Percentiles rank a stretch among this genome's conserved stretches.
Conservation (phyloP, 495 filamentous ascomycete species). For the Tetracladium setigerum region DNA sequence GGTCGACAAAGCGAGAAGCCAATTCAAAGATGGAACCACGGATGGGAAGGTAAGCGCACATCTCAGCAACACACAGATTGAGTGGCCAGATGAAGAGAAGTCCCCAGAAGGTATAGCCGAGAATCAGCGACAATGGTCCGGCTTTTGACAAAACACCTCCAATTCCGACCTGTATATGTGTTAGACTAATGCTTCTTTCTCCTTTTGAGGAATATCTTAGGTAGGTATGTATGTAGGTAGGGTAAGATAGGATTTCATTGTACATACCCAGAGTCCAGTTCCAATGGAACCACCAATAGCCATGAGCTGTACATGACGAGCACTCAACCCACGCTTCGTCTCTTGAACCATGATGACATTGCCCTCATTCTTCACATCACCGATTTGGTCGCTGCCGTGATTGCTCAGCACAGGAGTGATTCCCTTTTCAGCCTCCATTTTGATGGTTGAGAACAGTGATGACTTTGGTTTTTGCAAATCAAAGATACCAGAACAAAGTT, state of each 20-base stretch:
- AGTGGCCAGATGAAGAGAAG: slow-evolving; percentile 15
- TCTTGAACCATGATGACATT: slow-evolving; percentile 1
- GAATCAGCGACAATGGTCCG: slow-evolving; percentile 65
- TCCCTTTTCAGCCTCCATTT: no score
- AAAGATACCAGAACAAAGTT: no score
- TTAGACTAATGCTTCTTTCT: not conserved
- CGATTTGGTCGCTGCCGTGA: no score
- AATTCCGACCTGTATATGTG: slow-evolving; percentile 57
- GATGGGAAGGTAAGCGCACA: slow-evolving; percentile 75
- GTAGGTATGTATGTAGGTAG: no score
- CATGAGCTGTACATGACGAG: slow-evolving; percentile 45
- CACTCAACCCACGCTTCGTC: slow-evolving; percentile 53
- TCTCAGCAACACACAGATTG: slow-evolving; percentile 59
- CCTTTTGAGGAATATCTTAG: no score
- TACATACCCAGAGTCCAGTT: slow-evolving; percentile 33
- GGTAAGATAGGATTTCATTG: no score
- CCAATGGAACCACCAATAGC: slow-evolving; percentile 50
- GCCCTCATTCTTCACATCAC: no score
- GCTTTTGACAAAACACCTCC: slow-evolving; percentile 58
- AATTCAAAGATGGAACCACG: slow-evolving; percentile 77
- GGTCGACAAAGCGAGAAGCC: slow-evolving; percentile 72
- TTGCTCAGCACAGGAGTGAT: no score
- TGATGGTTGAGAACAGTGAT: no score
- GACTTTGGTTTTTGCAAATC: no score
- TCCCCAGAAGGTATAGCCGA: slow-evolving; percentile 66